Percentiles rank a stretch among this genome's conserved stretches.
These are phyloP conservation scores for Dittrichia graveolens DNA, from an alignment of 129 eudicot species.

Conservation along the genomic window DNA sequence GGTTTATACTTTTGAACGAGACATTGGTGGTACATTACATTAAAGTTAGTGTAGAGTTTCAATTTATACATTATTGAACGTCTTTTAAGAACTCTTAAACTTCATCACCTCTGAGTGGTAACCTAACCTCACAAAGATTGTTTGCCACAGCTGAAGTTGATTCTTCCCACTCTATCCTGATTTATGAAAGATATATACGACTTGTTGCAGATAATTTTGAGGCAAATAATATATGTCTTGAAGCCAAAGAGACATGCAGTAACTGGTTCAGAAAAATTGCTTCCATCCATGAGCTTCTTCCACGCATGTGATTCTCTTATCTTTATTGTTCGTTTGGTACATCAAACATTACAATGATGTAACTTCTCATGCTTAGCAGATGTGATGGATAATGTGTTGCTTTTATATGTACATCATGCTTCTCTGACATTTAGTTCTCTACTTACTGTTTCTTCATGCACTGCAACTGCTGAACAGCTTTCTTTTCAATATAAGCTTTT, in stretches of 20 bases:
- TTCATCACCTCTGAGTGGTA: slow-evolving; percentile 8
- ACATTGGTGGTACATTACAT: not conserved
- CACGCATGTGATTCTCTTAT: slow-evolving; percentile 74
- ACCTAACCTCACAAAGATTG: not conserved
- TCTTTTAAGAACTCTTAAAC: not conserved
- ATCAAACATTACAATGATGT: slow-evolving; percentile 4
- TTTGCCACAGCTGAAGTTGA: slow-evolving; percentile 1
- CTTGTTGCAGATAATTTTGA: slow-evolving; percentile 62
- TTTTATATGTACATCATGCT: slow-evolving; percentile 10
- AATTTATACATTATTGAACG: not conserved
- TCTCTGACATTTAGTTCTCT: slow-evolving; percentile 10
- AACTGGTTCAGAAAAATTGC: slow-evolving; percentile 94
- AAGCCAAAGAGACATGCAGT: slow-evolving; percentile 84
- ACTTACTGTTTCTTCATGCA: not conserved
- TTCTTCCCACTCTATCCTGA: too few relatives aligned
- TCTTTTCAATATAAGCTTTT: not conserved
- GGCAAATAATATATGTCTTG: slow-evolving; percentile 54
- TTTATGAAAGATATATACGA: not conserved
- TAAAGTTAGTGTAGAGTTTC: not conserved
- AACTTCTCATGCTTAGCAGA: not conserved
- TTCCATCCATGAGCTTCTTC: slow-evolving; percentile 79
- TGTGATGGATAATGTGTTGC: not conserved
- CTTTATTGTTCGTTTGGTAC: slow-evolving; percentile 20
- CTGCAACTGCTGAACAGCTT: not conserved
- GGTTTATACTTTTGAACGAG: slow-evolving; percentile 18